Conservation (phyloP, 495 filamentous ascomycete species). For the Cercophora sp. region DNA sequence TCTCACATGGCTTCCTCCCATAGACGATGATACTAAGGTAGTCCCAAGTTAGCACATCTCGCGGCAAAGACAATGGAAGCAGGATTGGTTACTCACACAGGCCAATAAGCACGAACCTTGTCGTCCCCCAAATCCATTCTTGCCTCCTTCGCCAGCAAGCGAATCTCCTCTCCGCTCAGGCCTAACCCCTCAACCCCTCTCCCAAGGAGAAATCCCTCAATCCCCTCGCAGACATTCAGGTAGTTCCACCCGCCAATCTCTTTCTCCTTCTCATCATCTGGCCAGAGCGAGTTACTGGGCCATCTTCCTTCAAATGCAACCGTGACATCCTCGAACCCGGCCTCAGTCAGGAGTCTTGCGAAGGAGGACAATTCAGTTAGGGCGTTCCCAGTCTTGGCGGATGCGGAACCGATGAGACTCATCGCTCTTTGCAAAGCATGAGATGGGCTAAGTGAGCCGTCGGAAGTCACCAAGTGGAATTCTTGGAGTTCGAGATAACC, state of each 20-base stretch:
- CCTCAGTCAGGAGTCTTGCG: neutral
- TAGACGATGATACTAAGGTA: neutral
- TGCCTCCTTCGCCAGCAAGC: neutral
- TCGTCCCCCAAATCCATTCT: neutral
- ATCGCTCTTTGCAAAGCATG: neutral
- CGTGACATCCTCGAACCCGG: neutral
- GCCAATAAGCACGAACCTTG: neutral
- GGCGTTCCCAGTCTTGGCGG: neutral
- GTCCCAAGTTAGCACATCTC: neutral
- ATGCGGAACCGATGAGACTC: neutral
- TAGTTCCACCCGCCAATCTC: slow-evolving; percentile 4
- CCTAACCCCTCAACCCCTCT: neutral
- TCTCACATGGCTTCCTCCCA: slow-evolving; percentile 8
- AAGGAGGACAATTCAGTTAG: neutral
- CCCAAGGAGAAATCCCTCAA: neutral
- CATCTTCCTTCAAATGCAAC: neutral
- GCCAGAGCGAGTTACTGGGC: neutral
- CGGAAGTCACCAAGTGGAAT: slow-evolving; percentile 3
- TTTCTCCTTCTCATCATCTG: neutral
- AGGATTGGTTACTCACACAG: slow-evolving; percentile 8
- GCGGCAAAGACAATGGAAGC: neutral
- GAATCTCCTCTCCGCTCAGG: neutral
- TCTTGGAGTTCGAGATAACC: slow-evolving; percentile 6
- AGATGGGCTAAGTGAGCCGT: neutral
- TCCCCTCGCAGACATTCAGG: neutral